Evolutionary conservation across 495 filamentous ascomycete species (phyloP), one percentile per base, ranked within the genome.

Genomic region (Paragyromitra xinjiangensis): DNA sequence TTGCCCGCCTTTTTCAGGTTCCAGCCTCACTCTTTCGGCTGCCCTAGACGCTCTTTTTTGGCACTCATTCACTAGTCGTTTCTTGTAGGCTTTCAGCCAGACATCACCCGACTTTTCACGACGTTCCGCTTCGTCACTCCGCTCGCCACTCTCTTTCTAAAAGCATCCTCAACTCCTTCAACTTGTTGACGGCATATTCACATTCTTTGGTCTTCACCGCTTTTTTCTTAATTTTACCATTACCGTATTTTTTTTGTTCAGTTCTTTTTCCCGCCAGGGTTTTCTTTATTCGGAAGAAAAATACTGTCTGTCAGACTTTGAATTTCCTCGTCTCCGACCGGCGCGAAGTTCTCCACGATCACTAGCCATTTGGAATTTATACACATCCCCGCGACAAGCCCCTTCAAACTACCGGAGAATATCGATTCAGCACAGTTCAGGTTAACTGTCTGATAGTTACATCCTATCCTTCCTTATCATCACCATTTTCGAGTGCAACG

Each of bases 1-100:
- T 78, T 76, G 82, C 78, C 74, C 73, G 81, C 82, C 78, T 82
- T 83, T 82, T 82, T 78, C 78, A 80, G 80, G 78, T 81, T 81
- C 75, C 75, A 81, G 78, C 75, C 81, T 85, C 83, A 83, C 79
- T 81, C 83, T 70, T 83, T 82, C 78, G 79, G 78, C 82, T 78
- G 73, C 77, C 83, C 81, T 82, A 82, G 80, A 82, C 80, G 75
- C 80, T 82, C 80, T 74, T 82, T 81, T 81, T 81, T 79, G 80
- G 79, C 79, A 81, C 69, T 56, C 50, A 62, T 81, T 81, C 69
- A 63, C 53, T 75, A 76, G 59, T 81, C 66, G 69, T 80, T 81
- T 71, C 69, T 84, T 81, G 79, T 73, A 80, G 72, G 73, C 69
- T 77, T 67, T 81, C 69, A 77, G 63, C 55, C 63, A 73, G 45